These are phyloP conservation scores for Inonotus obliquus DNA, from an alignment of 1,284 basidiomycete genomes.

Conservation along the genomic window DNA sequence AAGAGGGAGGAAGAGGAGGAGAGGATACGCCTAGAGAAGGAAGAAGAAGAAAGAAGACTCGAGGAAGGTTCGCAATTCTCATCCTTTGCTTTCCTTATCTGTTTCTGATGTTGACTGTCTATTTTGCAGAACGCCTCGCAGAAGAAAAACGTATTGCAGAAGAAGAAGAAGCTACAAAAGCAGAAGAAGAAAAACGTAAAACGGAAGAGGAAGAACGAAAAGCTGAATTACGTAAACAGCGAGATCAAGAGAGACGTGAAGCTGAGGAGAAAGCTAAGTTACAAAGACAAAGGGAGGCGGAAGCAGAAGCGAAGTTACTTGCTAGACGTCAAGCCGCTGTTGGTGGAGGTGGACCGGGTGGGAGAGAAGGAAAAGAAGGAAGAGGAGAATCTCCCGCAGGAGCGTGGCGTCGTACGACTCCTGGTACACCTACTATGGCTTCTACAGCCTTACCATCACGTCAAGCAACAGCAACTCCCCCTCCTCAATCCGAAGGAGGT, in stretches of 20 bases:
- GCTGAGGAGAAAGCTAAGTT: conserved; percentile 52
- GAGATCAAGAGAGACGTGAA: conserved; percentile 65
- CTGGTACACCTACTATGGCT: conserved; percentile 27
- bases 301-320: conserved; percentile 56
- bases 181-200: conserved; percentile 50
- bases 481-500: conserved; percentile 36
- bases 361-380: neutral
- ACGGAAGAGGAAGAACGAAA: conserved; percentile 57
- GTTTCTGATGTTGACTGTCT: conserved; percentile 13
- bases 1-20: conserved; percentile 45
- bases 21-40: conserved; percentile 37
- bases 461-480: conserved; percentile 31
- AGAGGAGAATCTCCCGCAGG: conserved; percentile 23
- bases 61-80: conserved; percentile 45
- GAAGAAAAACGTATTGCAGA: conserved; percentile 46
- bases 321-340: conserved; percentile 31
- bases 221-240: conserved; percentile 49
- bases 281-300: conserved; percentile 76
- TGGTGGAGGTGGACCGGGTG: conserved; percentile 20
- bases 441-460: conserved; percentile 25
- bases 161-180: conserved; percentile 48
- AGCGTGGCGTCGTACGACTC: conserved; percentile 38
- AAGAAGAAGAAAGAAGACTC: conserved; percentile 46
- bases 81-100: conserved; percentile 6
- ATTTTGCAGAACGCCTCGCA: conserved; percentile 42